Evolutionary conservation across 2,329 filamentous ascomycete genomes (phyloP), one percentile per base, ranked within the genome.

Genomic region (Paramyrothecium roridum): DNA sequence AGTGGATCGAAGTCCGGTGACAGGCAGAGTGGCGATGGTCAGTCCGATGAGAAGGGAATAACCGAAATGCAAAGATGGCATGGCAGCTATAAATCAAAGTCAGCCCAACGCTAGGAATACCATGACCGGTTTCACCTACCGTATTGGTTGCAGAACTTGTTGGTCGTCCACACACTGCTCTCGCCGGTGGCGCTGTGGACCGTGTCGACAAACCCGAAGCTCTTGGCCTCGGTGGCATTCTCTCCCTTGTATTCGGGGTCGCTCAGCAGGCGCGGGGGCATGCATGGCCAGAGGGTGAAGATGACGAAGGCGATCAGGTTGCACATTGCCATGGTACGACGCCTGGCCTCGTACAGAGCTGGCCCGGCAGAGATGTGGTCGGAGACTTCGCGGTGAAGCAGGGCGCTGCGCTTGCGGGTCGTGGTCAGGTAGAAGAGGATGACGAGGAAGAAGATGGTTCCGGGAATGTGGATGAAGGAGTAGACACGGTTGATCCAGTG

Each of bases 391-490:
- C 66, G 63, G 16, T 68, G 64, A 48, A 64, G 54, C 50, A 65
- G 56, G 47, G 63, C 63, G 26, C 66, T 67, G 33, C 80, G 75
- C 66, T 82, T 82, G 52, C 79, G 79, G 8, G 84, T 86, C 22
- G 85, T 89, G 49, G 86, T 90, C 66, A 87, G 81, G 73, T 88
- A 89, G 73, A 84, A 91, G 4, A 91, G 78, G 65, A 83, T 80
- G 40, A 80, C 73, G 17, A 78, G 69, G 65, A 90, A 91, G 48
- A 87, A 78, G 60, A 91, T 90, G 7, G 87, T 90, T 16, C 87
- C 88, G 1, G 88, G 88, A 56, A 91, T 91, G 69, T 91, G 88
- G 64, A 91, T 89, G 71, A 90, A 90, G 7, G 87, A 90, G 72
- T 91, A 91, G 26, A 83, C 79, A 64, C 87, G 81, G 71, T 91